Evolutionary conservation across 225 moss, liverwort and hornwort genomes (phyloP), one percentile per base, ranked within the genome.

Genomic region (Polytrichum formosum): DNA sequence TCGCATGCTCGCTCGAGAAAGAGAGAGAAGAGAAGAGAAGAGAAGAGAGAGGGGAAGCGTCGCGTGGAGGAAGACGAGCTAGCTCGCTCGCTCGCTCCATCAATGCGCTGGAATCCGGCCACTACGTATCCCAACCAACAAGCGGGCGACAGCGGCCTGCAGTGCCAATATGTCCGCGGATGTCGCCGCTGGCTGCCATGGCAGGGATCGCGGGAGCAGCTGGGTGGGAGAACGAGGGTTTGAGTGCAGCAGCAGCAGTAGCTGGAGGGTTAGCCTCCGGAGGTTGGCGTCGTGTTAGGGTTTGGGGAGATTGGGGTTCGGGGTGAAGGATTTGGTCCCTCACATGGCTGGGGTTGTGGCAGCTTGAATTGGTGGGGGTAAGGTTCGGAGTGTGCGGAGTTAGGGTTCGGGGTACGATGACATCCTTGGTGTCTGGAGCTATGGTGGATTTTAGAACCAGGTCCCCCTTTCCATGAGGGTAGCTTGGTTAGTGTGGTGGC

Each of bases 361-460:
- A 63, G 62, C 62, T 63, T 26, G 62, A 26, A 63, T 63, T 26
- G 62, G 25, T 23, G 62, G 62, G 62, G 26, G 62, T 8, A 16
- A 63, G 21, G 62, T 28, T 16, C 25, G 26, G 62, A 16, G 21
- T 22, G 62, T 13, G 62, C 5, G 62, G 62, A 23, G 22, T 63
- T 22, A 23, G 58, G 23, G 58, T 46, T 46, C 46, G 46, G 46
- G 3, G 16, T 16, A 13, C 46, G 46, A 46, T 46, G 46, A 7
- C 46, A 16, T 46, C 46, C 46, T 46, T 46, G 46, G 46, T 46
- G 13, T 46, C 13, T 46, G 46, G 46, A 46, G 46, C 46, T 46
- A 46, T 46, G 46, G 46, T 46, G 13, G 46, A 46, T 46, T 46
- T 46, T 13, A 4, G 46, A 46, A 46, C 13, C 16, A 16, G 2